phyloP scores from a whole-genome alignment of 371 early-diverging fungal species.

The Smittium culicis region DNA sequence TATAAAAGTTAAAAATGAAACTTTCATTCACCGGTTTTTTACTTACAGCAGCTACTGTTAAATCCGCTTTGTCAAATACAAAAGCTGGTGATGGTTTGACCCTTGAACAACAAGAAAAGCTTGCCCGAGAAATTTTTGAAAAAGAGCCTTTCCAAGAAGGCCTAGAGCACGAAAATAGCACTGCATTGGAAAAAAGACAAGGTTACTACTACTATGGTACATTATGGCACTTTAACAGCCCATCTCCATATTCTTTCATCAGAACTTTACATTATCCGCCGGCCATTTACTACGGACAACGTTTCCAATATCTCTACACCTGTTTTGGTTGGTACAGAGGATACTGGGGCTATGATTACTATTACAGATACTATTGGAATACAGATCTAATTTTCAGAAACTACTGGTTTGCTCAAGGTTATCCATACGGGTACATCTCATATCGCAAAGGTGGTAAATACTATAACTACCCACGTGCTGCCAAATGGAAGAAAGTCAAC shows the following conservation, averaged over 20 bases:
- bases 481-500: too few relatives aligned
- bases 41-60: too few relatives aligned
- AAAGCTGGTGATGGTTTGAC: too few relatives aligned
- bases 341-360: neutral
- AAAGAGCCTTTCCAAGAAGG: too few relatives aligned
- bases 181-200: too few relatives aligned
- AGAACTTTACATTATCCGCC: neutral
- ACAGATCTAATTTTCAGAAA: neutral
- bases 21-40: too few relatives aligned
- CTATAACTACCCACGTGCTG: neutral
- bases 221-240: neutral
- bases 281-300: neutral
- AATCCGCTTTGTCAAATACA: too few relatives aligned
- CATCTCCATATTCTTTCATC: neutral
- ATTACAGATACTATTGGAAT: neutral
- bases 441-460: neutral
- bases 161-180: too few relatives aligned
- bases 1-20: too few relatives aligned
- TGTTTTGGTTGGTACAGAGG: neutral
- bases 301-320: constrained; percentile 1
- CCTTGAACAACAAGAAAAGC: too few relatives aligned
- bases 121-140: too few relatives aligned
- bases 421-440: neutral
- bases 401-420: neutral
- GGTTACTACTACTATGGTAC: neutral